These are phyloP conservation scores for Trametes cingulata DNA, from an alignment of 768 basidiomycete species.

Conservation along the genomic window DNA sequence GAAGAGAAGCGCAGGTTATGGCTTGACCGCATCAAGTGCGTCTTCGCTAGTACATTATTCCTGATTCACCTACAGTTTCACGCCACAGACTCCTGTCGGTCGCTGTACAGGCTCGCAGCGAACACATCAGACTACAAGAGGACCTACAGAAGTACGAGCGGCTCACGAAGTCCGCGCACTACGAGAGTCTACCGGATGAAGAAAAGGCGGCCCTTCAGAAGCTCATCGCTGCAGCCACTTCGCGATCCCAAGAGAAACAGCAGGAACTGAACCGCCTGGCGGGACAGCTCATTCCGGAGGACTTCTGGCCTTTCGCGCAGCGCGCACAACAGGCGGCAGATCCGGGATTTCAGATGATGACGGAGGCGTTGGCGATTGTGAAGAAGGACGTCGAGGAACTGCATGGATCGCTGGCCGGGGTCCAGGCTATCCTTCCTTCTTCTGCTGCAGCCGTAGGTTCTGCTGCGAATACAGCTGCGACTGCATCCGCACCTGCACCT, in stretches of 20 bases:
- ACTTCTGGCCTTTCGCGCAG: constrained; percentile 41
- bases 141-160: constrained; percentile 33
- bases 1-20: constrained; percentile 42
- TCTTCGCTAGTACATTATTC: neutral
- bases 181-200: constrained; percentile 29
- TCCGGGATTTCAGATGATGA: constrained; percentile 36
- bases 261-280: constrained; percentile 34
- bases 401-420: neutral
- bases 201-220: constrained; percentile 27
- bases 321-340: constrained; percentile 9
- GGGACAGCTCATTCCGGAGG: constrained; percentile 34
- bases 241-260: constrained; percentile 33
- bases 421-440: neutral
- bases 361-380: constrained; percentile 20
- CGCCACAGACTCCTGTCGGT: constrained; percentile 37
- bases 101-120: constrained; percentile 36
- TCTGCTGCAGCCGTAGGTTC: too few species aligned
- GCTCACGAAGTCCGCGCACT: constrained; percentile 30
- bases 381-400: constrained; percentile 14
- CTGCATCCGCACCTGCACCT: neutral
- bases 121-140: constrained; percentile 34
- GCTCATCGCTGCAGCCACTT: constrained; percentile 29
- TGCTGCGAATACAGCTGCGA: too few species aligned
- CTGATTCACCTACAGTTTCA: neutral
- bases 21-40: constrained; percentile 45